phyloP scores from a whole-genome alignment of 2,329 filamentous ascomycete species.

The Pleoardoris graminearum region DNA sequence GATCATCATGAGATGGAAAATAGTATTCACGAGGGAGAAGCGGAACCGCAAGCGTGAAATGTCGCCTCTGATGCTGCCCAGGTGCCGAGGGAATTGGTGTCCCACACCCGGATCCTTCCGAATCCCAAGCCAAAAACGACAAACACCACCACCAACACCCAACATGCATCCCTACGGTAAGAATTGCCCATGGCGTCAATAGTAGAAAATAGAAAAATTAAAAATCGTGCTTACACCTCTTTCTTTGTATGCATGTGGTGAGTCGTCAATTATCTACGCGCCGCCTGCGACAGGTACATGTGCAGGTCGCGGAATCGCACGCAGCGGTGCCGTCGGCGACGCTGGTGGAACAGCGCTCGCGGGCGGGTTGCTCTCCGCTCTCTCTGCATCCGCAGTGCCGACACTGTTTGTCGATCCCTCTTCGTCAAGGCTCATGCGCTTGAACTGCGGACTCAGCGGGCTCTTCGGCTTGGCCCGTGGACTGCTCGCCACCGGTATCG shows the following conservation, averaged over 20 bases:
- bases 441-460: conserved; percentile 11
- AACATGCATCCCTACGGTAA: background rate
- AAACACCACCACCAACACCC: conserved; percentile 1
- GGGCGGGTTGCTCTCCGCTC: conserved; percentile 16
- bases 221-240: background rate
- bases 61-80: background rate
- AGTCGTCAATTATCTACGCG: conserved; percentile 12
- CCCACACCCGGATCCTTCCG: conserved; percentile 2
- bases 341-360: conserved; percentile 6
- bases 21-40: background rate
- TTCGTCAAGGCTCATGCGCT: conserved; percentile 16
- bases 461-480: conserved; percentile 12
- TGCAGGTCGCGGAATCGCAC: conserved; percentile 19
- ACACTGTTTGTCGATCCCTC: background rate
- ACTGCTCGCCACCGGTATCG: conserved; percentile 11
- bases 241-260: no score
- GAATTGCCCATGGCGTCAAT: background rate
- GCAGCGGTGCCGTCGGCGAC: conserved; percentile 7
- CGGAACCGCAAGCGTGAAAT: background rate
- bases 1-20: background rate
- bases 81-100: background rate
- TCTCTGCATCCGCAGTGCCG: conserved; percentile 5
- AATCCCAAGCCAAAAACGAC: background rate
- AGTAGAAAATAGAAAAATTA: background rate
- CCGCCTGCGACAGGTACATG: conserved; percentile 13